Percentiles rank a stretch among this genome's conserved stretches.
phyloP scores from a whole-genome alignment of 345 rosid genomes.

The Hypericum perforatum region DNA sequence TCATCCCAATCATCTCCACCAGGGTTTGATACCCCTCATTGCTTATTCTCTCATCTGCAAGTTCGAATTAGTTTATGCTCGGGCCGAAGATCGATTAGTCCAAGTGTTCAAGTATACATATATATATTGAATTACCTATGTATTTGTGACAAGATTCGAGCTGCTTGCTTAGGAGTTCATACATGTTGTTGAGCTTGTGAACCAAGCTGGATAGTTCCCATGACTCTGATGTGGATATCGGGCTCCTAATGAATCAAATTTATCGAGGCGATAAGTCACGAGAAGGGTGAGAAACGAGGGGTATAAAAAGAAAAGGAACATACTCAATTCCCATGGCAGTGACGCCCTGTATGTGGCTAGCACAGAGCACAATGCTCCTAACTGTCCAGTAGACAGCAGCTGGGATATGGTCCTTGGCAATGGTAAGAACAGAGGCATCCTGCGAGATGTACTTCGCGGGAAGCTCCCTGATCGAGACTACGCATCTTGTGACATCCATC shows the following conservation, averaged over 20 bases:
- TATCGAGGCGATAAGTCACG: not conserved
- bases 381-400: constrained; percentile 6
- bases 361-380: not conserved
- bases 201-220: constrained; percentile 2
- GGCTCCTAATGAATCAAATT: not conserved
- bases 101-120: not conserved
- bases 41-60: not conserved
- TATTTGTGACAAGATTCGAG: not conserved
- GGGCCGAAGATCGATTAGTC: not conserved
- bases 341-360: not conserved
- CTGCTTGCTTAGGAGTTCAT: not conserved
- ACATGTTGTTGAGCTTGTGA: not conserved
- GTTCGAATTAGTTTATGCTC: not conserved
- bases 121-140: not conserved
- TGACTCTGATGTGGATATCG: constrained; percentile 1
- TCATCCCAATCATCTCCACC: not conserved
- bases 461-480: constrained; percentile 1
- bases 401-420: not conserved
- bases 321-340: constrained; percentile 2
- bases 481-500: constrained; percentile 1
- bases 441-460: not conserved
- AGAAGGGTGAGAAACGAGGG: not conserved
- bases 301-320: not conserved
- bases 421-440: not conserved
- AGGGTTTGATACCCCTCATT: not conserved